Evolutionary conservation across 257 asterid species (phyloP).

Genomic region (Solanum sparsipilum): DNA sequence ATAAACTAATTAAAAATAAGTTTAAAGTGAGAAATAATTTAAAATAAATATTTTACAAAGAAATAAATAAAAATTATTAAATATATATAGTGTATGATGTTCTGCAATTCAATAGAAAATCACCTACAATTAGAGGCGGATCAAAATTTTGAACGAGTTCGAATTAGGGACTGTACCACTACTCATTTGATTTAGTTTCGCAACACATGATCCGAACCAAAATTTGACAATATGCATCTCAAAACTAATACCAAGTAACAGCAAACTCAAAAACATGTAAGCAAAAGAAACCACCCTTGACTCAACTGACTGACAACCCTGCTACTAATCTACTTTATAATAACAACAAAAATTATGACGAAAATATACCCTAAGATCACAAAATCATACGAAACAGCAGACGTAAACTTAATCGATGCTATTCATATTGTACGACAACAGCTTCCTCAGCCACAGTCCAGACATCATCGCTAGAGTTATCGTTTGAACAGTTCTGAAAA

Average conservation of each 20-base stretch:
- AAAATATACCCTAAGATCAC: not conserved
- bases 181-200: too few species aligned
- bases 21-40: too few species aligned
- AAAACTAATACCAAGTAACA: not conserved
- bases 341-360: not conserved
- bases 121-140: too few species aligned
- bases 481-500: conserved; percentile 50
- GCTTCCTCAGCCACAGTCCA: conserved; percentile 79
- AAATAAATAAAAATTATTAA: too few species aligned
- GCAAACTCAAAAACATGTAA: not conserved
- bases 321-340: too few species aligned
- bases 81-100: too few species aligned
- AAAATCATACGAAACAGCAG: not conserved
- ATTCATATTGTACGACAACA: conserved; percentile 50
- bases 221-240: not conserved
- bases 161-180: too few species aligned
- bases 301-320: not conserved
- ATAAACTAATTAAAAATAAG: too few species aligned
- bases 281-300: not conserved
- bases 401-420: not conserved
- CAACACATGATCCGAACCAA: not conserved
- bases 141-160: too few species aligned
- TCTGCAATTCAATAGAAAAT: too few species aligned
- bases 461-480: conserved; percentile 17
- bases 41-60: too few species aligned